Conservation (phyloP, 2,329 filamentous ascomycete species). For the Dactylonectria macrodidyma region DNA sequence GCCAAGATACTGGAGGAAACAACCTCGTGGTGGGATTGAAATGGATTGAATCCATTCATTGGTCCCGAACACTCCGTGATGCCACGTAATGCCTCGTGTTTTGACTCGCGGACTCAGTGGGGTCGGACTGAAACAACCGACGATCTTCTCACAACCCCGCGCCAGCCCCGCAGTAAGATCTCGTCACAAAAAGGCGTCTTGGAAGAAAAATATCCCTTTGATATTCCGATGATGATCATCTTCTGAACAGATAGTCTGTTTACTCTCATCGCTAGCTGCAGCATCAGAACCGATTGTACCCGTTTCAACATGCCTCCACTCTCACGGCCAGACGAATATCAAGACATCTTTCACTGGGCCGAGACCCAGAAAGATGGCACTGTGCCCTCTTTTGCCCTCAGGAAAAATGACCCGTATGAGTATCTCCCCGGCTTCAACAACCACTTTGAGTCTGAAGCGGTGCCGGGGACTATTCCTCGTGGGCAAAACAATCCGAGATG, state of each 20-base stretch:
- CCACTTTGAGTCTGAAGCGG: slow-evolving; percentile 58
- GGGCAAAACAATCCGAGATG: slow-evolving; percentile 62
- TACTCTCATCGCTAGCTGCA: background rate
- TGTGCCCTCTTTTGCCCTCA: slow-evolving; percentile 66
- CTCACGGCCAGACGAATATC: slow-evolving; percentile 56
- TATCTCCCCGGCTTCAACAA: slow-evolving; percentile 72
- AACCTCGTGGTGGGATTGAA: too few species aligned
- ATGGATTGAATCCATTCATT: too few species aligned
- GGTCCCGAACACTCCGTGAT: too few species aligned
- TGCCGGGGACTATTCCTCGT: slow-evolving; percentile 62
- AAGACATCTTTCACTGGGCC: slow-evolving; percentile 70
- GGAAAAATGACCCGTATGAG: slow-evolving; percentile 60
- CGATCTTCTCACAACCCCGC: background rate
- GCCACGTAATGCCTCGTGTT: too few species aligned
- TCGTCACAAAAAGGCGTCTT: background rate
- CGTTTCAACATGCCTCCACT: background rate
- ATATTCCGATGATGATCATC: background rate
- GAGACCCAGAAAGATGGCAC: slow-evolving; percentile 71
- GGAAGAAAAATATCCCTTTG: background rate
- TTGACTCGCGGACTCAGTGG: too few species aligned
- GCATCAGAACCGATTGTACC: background rate
- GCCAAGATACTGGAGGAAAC: too few species aligned
- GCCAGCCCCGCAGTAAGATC: background rate
- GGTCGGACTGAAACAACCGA: too few species aligned
- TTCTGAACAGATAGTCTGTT: background rate